Evolutionary conservation across 2,329 filamentous ascomycete genomes (phyloP).

Genomic region (Phialophora tarda): DNA sequence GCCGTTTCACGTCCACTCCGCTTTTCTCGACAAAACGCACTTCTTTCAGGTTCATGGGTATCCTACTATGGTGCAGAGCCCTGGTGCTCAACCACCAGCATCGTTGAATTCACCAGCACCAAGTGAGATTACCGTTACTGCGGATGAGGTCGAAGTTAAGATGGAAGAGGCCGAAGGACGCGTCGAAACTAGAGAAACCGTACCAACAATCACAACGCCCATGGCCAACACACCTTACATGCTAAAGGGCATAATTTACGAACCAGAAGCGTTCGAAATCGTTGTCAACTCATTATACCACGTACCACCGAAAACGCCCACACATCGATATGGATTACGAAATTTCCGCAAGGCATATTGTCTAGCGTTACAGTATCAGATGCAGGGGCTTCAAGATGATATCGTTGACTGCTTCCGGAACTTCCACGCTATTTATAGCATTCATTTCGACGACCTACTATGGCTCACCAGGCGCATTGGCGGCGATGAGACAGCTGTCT

Average conservation of each 20-base stretch:
- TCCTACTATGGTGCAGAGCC: background rate
- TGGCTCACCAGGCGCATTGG: constrained; percentile 33
- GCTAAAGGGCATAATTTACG: constrained; percentile 26
- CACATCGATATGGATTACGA: constrained; percentile 8
- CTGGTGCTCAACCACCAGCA: background rate
- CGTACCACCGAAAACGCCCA: constrained; percentile 11
- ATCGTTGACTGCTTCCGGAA: constrained; percentile 35
- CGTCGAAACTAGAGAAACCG: background rate
- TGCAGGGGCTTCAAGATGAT: constrained; percentile 34
- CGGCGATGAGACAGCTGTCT: constrained; percentile 17
- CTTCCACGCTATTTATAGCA: constrained; percentile 24
- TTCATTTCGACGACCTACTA: constrained; percentile 35
- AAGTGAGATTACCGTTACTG: constrained; percentile 11
- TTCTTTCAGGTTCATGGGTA: constrained; percentile 37
- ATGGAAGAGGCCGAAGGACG: background rate
- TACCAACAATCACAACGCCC: background rate
- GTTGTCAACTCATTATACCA: constrained; percentile 38
- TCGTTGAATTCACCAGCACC: background rate
- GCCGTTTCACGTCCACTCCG: constrained; percentile 33
- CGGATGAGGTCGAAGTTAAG: constrained; percentile 15
- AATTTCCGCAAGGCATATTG: constrained; percentile 32
- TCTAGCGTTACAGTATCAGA: constrained; percentile 34
- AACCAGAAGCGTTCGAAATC: constrained; percentile 30
- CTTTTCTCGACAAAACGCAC: constrained; percentile 25
- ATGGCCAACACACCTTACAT: constrained; percentile 18